Base-by-base conservation (phyloP, 78 protist species). In the Polysphondylium violaceum region DNA sequence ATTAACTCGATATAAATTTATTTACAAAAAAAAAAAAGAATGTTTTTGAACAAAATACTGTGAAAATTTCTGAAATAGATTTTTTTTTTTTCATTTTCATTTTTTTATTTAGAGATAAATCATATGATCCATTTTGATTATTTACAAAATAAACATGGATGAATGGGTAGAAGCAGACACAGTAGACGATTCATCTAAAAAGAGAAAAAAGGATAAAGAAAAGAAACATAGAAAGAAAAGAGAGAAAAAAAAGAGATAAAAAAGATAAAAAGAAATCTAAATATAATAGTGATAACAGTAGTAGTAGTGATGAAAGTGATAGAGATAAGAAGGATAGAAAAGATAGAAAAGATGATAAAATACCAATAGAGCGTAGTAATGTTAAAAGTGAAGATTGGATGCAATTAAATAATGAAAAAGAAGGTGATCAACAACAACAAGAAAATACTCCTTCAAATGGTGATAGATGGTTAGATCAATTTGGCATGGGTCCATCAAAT, bases 341-440 rank as follows among this genome's bases (percentile, higher is more conserved):
- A 33, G 47, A 17, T n/a, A n/a, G n/a, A n/a, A n/a, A n/a, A n/a
- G n/a, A n/a, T n/a, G n/a, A n/a, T n/a, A n/a, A n/a, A n/a, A n/a
- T n/a, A n/a, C n/a, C n/a, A n/a, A n/a, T n/a, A n/a, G n/a, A n/a
- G n/a, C n/a, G n/a, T n/a, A n/a, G n/a, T n/a, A n/a, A n/a, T n/a
- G n/a, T 16, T 29, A 31, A 44, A 36, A 50, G 77, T 29, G 89
- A 81, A 36, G 77, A 68, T 41, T 81, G 89, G 89, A 67, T 81
- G 77, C 14, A 40, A 50, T 35, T 55, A 53, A 44, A 44, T 38
- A 14, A 14, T 14, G 74, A 12, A 19, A 50, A 41, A 17, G 7
- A 3, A 27, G 11, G 40, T 67, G 25, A 23, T 41, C 61, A 6
- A 56, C 25, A 25, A 12, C 33, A 27, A 7, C 5, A 21, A 33